Evolutionary conservation across 1,284 basidiomycete genomes (phyloP).

Genomic region (Pterulicium gracile): DNA sequence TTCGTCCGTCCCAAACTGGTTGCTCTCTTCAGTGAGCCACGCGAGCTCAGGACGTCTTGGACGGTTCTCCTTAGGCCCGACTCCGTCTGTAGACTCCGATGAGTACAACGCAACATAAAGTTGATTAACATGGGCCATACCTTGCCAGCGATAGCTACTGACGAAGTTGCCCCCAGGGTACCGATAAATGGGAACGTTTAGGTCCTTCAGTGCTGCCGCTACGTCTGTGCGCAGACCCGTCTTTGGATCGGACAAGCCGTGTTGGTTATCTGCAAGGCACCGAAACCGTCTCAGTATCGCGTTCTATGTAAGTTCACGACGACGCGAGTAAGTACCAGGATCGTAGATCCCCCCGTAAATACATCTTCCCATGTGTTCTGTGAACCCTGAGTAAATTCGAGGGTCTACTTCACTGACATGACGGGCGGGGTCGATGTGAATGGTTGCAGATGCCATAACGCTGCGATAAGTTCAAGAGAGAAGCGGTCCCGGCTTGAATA

Average conservation of each 20-base stretch:
- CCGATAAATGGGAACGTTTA: constrained; percentile 45
- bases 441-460: too few relatives aligned
- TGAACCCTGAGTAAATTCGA: constrained; percentile 48
- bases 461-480: too few relatives aligned
- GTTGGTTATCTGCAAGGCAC: constrained; percentile 16
- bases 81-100: constrained; percentile 27
- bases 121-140: constrained; percentile 9
- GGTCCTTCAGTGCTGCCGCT: constrained; percentile 36
- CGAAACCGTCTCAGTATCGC: neutral
- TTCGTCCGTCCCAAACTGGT: constrained; percentile 51
- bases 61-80: constrained; percentile 41
- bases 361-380: constrained; percentile 51
- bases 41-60: constrained; percentile 54
- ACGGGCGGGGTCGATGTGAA: constrained; percentile 27
- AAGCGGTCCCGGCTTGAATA: too few relatives aligned
- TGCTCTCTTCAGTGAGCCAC: constrained; percentile 54
- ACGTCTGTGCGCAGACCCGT: constrained; percentile 51
- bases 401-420: constrained; percentile 27
- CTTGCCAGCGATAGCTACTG: constrained; percentile 62
- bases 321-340: constrained; percentile 20
- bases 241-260: constrained; percentile 24
- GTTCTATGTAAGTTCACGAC: neutral
- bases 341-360: constrained; percentile 56
- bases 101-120: neutral
- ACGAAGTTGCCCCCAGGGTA: constrained; percentile 51